Base-by-base conservation (phyloP, 176 grass and related monocot species). In the Paspalum notatum region DNA sequence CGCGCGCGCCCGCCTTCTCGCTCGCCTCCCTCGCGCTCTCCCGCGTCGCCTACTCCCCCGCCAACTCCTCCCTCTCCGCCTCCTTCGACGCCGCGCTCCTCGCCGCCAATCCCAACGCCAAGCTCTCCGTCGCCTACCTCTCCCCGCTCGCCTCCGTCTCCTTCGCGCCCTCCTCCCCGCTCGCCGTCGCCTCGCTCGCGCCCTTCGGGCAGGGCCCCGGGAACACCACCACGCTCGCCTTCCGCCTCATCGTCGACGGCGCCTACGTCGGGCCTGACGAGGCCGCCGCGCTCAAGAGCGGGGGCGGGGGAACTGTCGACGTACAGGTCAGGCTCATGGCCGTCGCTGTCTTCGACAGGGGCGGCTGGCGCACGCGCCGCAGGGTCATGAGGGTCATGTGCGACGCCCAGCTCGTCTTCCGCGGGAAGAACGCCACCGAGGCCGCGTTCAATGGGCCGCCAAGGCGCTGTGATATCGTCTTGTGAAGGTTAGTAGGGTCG, bases 341-440 rank as follows among this genome's bases (percentile, higher is more conserved):
- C 2, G 85, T 84, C 20, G 93, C 85, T 0, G 78, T 93, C 5
- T 99, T 99, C 72, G 88, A 91, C 14, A 66, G 90, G 1, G 90
- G 97, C 1, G 90, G 77, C 17, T 99, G 93, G 97, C 89, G 92
- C 38, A 96, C 97, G 3, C 68, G 97, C 3, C 74, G 90, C 27
- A 91, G 94, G 76, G 76, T 74, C 6, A 13, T 99, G 67, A 91
- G 87, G 87, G 89, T 93, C 1, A 67, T 72, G 32, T 99, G 97
- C 62, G 89, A 96, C 18, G 84, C 93, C 44, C 75, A 83, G 5
- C 85, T 99, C 18, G 76, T 66, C 21, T 81, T 95, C 81, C 83
- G 37, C 16, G 83, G 78, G 43, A 86, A 75, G 48, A 99, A 93
- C 20, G 83, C 81, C 9, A 84, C 67, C 12, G 73, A 80, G 10